phyloP scores from a whole-genome alignment of 176 grass and related monocot species.

The Chloris gayana region DNA sequence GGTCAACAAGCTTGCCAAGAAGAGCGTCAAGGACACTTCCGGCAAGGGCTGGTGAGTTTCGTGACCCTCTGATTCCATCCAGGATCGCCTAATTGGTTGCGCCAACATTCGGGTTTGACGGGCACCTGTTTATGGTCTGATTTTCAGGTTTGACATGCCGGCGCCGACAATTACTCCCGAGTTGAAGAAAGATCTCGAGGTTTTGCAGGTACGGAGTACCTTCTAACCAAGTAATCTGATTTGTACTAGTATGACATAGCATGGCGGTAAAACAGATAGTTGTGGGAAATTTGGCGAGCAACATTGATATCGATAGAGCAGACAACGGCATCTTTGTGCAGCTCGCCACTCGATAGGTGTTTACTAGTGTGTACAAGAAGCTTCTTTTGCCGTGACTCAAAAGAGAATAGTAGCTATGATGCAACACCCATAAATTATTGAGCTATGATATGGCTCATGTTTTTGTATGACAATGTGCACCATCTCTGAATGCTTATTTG shows the following conservation, averaged over 20 bases:
- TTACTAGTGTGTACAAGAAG: not conserved
- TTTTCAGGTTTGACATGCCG: slow-evolving; percentile 90
- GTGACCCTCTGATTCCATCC: not conserved
- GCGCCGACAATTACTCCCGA: slow-evolving; percentile 81
- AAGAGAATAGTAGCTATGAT: not conserved
- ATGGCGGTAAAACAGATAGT: not conserved
- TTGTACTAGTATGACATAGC: not conserved
- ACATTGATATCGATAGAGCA: not conserved
- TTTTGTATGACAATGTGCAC: not conserved
- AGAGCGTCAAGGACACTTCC: slow-evolving; percentile 78
- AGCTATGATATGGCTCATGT: not conserved
- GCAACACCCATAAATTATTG: not conserved
- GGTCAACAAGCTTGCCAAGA: slow-evolving; percentile 70
- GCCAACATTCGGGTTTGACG: not conserved
- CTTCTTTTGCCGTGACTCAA: not conserved
- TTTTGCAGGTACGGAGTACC: slow-evolving; percentile 72
- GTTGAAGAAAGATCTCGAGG: slow-evolving; percentile 87
- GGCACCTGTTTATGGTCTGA: not conserved
- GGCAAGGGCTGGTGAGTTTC: slow-evolving; percentile 76
- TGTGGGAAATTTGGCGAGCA: not conserved
- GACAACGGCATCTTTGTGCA: too few species aligned
- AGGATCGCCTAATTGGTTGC: not conserved
- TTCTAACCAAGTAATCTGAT: not conserved
- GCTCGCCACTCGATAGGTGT: not conserved
- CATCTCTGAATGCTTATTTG: not conserved